These are phyloP conservation scores for Papiliotrema flavescens DNA, from an alignment of 1,284 basidiomycete genomes.

Conservation along the genomic window DNA sequence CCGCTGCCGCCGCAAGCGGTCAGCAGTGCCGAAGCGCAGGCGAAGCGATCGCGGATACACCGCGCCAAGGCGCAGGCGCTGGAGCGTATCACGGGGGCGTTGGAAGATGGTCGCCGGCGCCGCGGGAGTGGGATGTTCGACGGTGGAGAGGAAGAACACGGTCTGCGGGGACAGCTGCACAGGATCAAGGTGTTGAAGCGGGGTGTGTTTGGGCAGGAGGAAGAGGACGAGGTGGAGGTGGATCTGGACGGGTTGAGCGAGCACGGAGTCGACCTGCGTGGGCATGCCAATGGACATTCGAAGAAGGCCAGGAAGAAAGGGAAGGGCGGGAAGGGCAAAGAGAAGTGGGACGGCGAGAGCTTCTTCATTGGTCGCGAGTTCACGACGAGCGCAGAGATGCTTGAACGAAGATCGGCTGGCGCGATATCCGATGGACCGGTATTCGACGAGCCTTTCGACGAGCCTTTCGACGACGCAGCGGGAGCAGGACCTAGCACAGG, in stretches of 20 bases:
- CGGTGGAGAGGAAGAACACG: not conserved
- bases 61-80: slow-evolving; percentile 16
- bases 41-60: slow-evolving; percentile 15
- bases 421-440: not conserved
- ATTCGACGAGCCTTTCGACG: not conserved
- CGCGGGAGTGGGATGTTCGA: not conserved
- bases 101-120: slow-evolving; percentile 1
- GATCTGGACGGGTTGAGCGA: not conserved
- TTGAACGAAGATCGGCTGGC: not conserved
- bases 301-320: slow-evolving; percentile 11
- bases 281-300: not conserved
- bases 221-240: slow-evolving; percentile 1
- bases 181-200: not conserved
- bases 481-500: not conserved
- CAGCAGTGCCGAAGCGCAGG: slow-evolving; percentile 20
- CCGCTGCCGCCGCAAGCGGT: slow-evolving; percentile 33
- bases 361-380: slow-evolving; percentile 46
- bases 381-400: not conserved
- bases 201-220: not conserved
- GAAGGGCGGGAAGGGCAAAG: slow-evolving; percentile 11
- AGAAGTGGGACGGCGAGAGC: slow-evolving; percentile 32
- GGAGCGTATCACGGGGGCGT: slow-evolving; percentile 2
- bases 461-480: not conserved
- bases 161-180: not conserved
- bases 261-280: not conserved